Evolutionary conservation across 1,284 basidiomycete genomes (phyloP).

Genomic region (Rhodotorula mucilaginosa): DNA sequence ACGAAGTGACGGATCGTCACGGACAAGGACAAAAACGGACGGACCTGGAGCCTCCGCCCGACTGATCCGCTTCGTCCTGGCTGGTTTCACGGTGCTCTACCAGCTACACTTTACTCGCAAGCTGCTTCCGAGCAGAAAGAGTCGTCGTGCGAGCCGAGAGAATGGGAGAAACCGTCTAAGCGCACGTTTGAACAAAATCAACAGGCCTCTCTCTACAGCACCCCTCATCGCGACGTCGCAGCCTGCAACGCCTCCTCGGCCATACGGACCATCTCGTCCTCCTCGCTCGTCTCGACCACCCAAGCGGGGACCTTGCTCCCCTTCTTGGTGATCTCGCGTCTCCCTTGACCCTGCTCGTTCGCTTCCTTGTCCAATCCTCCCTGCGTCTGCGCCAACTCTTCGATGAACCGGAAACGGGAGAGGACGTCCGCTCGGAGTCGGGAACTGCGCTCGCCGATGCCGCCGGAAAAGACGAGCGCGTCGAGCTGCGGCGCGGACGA

Average conservation of each 20-base stretch:
- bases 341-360: constrained; percentile 52
- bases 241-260: constrained; percentile 16
- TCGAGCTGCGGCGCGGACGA: constrained; percentile 54
- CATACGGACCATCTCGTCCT: constrained; percentile 46
- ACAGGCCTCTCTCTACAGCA: neutral
- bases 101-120: no score
- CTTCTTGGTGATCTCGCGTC: constrained; percentile 47
- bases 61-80: no score
- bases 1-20: no score
- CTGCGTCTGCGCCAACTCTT: constrained; percentile 54
- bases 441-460: constrained; percentile 72
- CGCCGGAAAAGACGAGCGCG: constrained; percentile 78
- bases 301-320: constrained; percentile 50
- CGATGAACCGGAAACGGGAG: constrained; percentile 53
- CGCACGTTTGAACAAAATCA: no score
- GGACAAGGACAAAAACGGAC: no score
- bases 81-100: no score
- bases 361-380: constrained; percentile 55
- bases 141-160: no score
- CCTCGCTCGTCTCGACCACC: constrained; percentile 57
- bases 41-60: no score
- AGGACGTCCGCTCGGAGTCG: constrained; percentile 62
- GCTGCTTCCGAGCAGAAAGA: no score
- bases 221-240: neutral
- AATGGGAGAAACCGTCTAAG: no score